These are phyloP conservation scores for Hyphopichia wangnamkhiaoensis DNA, from an alignment of 1,139 yeast species.

Conservation along the genomic window DNA sequence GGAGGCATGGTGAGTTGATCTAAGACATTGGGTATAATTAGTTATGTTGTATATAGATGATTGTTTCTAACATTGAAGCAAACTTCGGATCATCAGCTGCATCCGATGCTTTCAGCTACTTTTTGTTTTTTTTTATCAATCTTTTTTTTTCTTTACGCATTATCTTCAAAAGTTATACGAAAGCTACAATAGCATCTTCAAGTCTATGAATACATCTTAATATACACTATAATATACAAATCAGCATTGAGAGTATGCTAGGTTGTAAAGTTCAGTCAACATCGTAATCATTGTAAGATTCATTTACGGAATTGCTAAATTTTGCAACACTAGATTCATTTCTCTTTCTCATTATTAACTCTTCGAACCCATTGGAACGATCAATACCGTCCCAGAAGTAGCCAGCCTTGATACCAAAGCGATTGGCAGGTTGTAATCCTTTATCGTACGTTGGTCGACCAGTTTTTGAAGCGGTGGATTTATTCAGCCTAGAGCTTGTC, in stretches of 20 bases:
- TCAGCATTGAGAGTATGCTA: background rate
- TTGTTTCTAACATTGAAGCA: no score
- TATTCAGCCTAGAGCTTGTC: constrained; percentile 15
- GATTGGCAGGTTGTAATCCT: constrained; percentile 60
- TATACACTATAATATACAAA: no score
- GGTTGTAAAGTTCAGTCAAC: constrained; percentile 10
- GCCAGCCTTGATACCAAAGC: constrained; percentile 81
- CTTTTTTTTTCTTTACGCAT: background rate
- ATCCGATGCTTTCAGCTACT: no score
- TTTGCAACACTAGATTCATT: constrained; percentile 40
- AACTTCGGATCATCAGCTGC: no score
- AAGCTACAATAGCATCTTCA: no score
- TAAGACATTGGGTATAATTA: background rate
- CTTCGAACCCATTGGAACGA: constrained; percentile 88
- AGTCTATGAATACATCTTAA: no score
- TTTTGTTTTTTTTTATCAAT: background rate
- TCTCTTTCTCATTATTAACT: constrained; percentile 56
- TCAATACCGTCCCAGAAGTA: constrained; percentile 92
- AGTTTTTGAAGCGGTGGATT: constrained; percentile 28
- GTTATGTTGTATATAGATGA: no score
- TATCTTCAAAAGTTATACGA: background rate
- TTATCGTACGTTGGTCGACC: constrained; percentile 37
- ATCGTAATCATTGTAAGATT: constrained; percentile 5
- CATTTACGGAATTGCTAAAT: constrained; percentile 3
- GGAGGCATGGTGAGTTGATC: background rate